Evolutionary conservation across 2,329 filamentous ascomycete species (phyloP).

Genomic region (Fusarium udum): DNA sequence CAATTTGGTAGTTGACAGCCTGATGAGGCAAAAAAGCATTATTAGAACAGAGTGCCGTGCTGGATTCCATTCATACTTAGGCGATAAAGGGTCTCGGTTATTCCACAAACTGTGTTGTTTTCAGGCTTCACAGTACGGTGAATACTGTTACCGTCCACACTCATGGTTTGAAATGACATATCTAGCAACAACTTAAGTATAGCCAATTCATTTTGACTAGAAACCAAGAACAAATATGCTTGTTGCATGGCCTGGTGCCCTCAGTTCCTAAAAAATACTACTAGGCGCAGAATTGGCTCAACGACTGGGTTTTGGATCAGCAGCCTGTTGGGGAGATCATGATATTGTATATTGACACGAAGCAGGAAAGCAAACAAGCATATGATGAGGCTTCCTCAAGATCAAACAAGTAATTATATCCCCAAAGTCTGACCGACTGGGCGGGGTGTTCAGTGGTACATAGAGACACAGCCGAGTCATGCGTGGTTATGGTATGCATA

Average conservation of each 20-base stretch:
- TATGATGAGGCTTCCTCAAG: not conserved
- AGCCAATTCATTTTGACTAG: not conserved
- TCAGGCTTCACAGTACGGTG: not conserved
- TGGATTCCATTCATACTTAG: not conserved
- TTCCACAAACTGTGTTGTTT: not conserved
- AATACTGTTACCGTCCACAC: not conserved
- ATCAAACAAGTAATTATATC: slow-evolving; percentile 4
- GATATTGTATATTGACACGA: not conserved
- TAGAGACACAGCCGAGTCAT: not conserved
- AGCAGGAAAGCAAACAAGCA: not conserved
- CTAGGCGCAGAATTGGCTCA: not conserved
- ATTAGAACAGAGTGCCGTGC: not conserved
- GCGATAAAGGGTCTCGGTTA: not conserved
- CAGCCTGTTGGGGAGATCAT: not conserved
- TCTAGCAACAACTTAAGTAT: not conserved
- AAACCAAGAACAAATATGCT: not conserved
- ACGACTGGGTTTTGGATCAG: not conserved
- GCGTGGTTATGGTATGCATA: not conserved
- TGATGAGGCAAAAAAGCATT: not conserved
- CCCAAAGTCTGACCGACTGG: not conserved
- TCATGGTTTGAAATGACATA: slow-evolving; percentile 2
- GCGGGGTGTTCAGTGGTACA: not conserved
- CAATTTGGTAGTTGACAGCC: not conserved
- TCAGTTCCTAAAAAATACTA: not conserved
- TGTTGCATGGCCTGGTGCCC: not conserved